Evolutionary conservation across 2,329 filamentous ascomycete species (phyloP).

Genomic region (Fusarium sacchari): DNA sequence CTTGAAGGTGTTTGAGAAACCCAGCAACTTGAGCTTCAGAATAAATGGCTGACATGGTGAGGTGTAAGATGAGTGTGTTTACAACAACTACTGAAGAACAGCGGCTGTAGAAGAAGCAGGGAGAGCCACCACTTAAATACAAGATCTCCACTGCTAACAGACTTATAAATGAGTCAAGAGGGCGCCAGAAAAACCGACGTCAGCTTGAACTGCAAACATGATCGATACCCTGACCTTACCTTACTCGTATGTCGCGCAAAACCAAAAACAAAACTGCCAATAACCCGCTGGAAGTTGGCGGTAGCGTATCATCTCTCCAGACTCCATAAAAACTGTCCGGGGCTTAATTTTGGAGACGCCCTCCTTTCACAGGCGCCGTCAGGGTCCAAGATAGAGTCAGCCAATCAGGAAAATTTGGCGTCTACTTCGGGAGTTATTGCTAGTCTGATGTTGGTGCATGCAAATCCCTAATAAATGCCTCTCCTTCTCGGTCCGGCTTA

Average conservation of each 20-base stretch:
- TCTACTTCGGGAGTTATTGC: slow-evolving; percentile 40
- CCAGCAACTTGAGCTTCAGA: slow-evolving; percentile 44
- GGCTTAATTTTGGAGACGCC: slow-evolving; percentile 22
- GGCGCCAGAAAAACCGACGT: slow-evolving; percentile 15
- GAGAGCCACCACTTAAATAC: background rate
- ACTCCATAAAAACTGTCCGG: slow-evolving; percentile 32
- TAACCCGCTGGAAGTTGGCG: slow-evolving; percentile 17
- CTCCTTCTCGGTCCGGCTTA: slow-evolving; percentile 30
- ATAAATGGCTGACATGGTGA: slow-evolving; percentile 44
- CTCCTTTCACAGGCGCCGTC: slow-evolving; percentile 21
- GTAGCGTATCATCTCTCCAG: slow-evolving; percentile 22
- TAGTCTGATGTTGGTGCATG: slow-evolving; percentile 24
- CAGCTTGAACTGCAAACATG: slow-evolving; percentile 24
- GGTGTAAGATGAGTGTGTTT: background rate
- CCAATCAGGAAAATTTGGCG: slow-evolving; percentile 43
- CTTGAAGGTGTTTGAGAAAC: slow-evolving; percentile 43
- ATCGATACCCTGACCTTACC: slow-evolving; percentile 4
- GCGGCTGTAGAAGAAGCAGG: background rate
- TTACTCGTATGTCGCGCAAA: slow-evolving; percentile 33
- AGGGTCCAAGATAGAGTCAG: slow-evolving; percentile 1
- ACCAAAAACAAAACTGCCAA: slow-evolving; percentile 5
- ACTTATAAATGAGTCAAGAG: slow-evolving; percentile 20
- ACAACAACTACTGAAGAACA: background rate
- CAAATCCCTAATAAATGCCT: slow-evolving; percentile 35
- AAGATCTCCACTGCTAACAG: background rate